A percentile compares a stretch with the other conserved stretches of the same genome.
These are phyloP conservation scores for Zopfochytrium polystomum DNA, from an alignment of 371 early-diverging fungal genomes.

Conservation along the genomic window DNA sequence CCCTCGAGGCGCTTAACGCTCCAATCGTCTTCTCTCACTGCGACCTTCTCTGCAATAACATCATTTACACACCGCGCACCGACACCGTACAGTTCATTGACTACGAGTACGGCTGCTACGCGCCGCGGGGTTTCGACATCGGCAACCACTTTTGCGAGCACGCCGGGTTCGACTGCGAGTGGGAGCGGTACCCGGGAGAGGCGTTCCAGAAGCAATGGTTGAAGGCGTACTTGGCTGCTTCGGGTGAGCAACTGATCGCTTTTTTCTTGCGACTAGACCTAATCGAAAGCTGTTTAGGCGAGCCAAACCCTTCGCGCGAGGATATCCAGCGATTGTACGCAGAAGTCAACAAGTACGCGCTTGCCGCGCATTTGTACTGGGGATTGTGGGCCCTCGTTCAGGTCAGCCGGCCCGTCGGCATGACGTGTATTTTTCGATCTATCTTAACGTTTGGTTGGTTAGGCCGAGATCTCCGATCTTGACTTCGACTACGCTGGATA, in stretches of 20 bases:
- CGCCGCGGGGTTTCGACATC: conserved; percentile 87
- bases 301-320: conserved; percentile 42
- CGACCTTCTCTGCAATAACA: too few relatives aligned
- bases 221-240: conserved; percentile 42
- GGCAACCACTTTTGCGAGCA: conserved; percentile 94
- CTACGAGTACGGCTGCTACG: conserved; percentile 88
- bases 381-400: conserved; percentile 50
- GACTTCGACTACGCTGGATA: conserved; percentile 76
- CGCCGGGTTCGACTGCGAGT: conserved; percentile 92
- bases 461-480: conserved; percentile 18
- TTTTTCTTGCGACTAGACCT: too few relatives aligned
- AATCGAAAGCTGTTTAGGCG: background rate
- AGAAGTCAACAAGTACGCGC: conserved; percentile 77
- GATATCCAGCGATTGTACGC: conserved; percentile 61
- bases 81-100: too few relatives aligned
- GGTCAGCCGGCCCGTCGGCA: too few relatives aligned
- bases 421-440: too few relatives aligned
- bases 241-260: too few relatives aligned
- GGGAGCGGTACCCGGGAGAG: conserved; percentile 72
- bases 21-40: conserved; percentile 91
- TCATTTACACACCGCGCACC: too few relatives aligned
- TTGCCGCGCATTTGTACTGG: conserved; percentile 92
- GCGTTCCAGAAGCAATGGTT: conserved; percentile 74
- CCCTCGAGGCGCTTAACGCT: conserved; percentile 60
- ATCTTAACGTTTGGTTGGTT: too few relatives aligned